Evolutionary conservation across 441 rosid species (phyloP).

Genomic region (Jatropha multifida): DNA sequence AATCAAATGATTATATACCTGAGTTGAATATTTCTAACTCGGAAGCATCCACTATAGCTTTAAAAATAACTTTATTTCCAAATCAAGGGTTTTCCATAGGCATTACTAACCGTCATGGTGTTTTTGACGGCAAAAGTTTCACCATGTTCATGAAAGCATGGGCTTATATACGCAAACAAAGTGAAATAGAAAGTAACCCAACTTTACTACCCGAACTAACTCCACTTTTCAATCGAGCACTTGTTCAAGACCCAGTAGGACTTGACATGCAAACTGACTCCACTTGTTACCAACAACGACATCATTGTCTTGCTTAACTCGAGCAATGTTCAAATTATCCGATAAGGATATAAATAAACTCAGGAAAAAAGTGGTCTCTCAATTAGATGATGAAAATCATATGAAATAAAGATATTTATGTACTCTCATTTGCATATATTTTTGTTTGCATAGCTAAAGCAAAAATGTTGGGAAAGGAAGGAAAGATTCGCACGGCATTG

Average conservation of each 20-base stretch:
- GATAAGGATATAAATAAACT: slow-evolving; percentile 41
- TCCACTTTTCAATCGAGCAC: slow-evolving; percentile 14
- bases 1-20: not conserved
- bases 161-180: not conserved
- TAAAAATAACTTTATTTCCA: no score
- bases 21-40: not conserved
- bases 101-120: not conserved
- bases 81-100: not conserved
- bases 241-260: slow-evolving; percentile 13
- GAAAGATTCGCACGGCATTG: no score
- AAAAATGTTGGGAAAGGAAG: no score
- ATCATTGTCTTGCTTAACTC: not conserved
- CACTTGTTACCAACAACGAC: not conserved
- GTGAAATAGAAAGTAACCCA: not conserved
- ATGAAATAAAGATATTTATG: slow-evolving; percentile 5
- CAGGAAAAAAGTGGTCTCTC: slow-evolving; percentile 47
- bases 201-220: not conserved
- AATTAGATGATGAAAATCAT: not conserved
- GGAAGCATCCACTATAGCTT: not conserved
- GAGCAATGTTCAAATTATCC: slow-evolving; percentile 19
- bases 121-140: not conserved
- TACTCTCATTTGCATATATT: not conserved
- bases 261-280: not conserved
- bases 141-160: not conserved
- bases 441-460: slow-evolving; percentile 3